Evolutionary conservation across 441 rosid genomes (phyloP), one percentile per base, ranked within the genome.

Genomic region (Populus hybrid): DNA sequence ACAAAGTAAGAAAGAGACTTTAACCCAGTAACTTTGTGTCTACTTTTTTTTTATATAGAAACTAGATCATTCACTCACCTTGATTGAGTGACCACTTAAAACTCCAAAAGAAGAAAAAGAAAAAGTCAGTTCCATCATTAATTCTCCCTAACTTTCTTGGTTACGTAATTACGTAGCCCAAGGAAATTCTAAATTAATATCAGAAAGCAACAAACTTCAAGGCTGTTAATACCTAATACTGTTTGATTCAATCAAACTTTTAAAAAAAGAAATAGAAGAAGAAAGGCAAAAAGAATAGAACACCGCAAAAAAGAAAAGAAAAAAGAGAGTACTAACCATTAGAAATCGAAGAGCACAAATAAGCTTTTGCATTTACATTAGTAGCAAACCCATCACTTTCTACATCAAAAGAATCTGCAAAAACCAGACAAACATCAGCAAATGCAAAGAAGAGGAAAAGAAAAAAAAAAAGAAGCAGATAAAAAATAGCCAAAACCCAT

Each of bases 361-460:
- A 83, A 70, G 82, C 79, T 66, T 76, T 79, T 59, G 53, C 70
- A 76, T 85, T 82, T n/a, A 70, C 79, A 71, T 80, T 82, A 69
- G 72, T 21, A 67, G 79, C 80, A 77, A 75, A 61, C 40, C 42
- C 78, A 65, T 88, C 90, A 66, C 42, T 76, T 78, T 83, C 87
- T 70, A 72, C 82, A 77, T 85, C 84, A 82, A 84, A 87, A 23
- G 91, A 84, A 86, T 89, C 97, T 92, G 86, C 82, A 85, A 72
- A 83, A 42, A 80, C 69, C 84, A 67, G 28, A 32, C 0, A 11
- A 18, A 69, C 42, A 23, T 76, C 26, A 50, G 38, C 9, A 24
- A 2, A 30, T 6, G 11, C n/a, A 16, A 24, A 75, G 23, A 67
- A 46, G 38, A 32, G 32, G 57, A 69, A 75, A 23, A 63, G 32